Evolutionary conservation across 768 basidiomycete genomes (phyloP), one percentile per base, ranked within the genome.

Genomic region (Pleurotus tuoliensis): DNA sequence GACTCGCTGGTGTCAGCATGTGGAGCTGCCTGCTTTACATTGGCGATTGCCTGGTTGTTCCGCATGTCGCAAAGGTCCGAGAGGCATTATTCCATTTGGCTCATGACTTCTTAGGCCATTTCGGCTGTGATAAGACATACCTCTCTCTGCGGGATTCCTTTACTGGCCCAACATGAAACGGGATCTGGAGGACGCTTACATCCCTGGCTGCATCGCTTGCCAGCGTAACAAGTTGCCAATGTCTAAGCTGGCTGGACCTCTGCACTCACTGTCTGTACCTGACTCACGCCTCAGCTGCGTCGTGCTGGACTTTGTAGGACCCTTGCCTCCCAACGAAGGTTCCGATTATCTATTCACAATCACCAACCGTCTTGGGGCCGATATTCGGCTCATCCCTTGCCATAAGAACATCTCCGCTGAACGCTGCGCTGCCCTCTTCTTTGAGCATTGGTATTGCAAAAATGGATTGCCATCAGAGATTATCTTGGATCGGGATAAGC

Each of bases 401-500:
- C n/a, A 40, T 0, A 60, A 59, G 2, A 44, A 56, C 18, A 47
- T 63, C n/a, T 59, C 64, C 2, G 67, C 64, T 1, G 61, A 64
- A 24, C 56, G 66, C 9, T 56, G 66, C 8, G 69, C 69, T 2
- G 16, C 58, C 2, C 11, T 69, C 0, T 67, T 69, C 40, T 69
- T 71, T 40, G 59, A 65, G 22, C 16, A 64, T 5, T 67, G 65
- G 67, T 68, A 69, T 56, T 67, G 66, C 46, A 60, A 71, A 56
- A 69, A 69, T 59, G 69, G 73, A 0, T 40, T 73, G 1, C 74
- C 69, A 0, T 5, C 45, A 0, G 47, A 63, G 1, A 66, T 77
- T 5, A 61, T 75, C 0, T 63, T 50, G 0, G 71, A 77, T 59
- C 54, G 69, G 5, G 71, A 74, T 41, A 64, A 70, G 49, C 57